Conservation (phyloP, 345 rosid genomes). For the Hibiscus trionum region DNA sequence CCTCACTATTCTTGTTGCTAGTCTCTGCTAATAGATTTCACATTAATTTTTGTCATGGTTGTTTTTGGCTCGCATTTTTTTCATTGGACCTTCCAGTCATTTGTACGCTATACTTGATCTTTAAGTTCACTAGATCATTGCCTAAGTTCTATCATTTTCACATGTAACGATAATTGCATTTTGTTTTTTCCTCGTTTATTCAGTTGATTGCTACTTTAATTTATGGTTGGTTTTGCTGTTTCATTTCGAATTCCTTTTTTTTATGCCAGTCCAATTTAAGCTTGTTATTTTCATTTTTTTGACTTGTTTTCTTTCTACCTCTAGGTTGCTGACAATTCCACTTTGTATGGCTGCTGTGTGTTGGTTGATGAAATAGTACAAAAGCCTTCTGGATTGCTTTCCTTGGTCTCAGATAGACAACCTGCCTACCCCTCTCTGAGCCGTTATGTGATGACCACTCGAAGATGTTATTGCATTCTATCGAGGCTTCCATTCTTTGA, state of each 20-base stretch:
- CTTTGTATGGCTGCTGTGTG: conserved; percentile 86
- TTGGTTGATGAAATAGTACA: conserved; percentile 85
- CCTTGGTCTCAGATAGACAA: conserved; percentile 60
- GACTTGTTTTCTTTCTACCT: background rate
- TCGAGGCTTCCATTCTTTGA: conserved; percentile 92
- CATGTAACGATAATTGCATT: background rate
- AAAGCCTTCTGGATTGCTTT: conserved; percentile 86
- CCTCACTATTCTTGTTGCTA: background rate
- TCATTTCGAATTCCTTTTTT: background rate
- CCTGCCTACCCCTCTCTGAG: conserved; percentile 51
- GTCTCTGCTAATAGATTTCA: background rate
- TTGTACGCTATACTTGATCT: background rate
- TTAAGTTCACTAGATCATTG: background rate
- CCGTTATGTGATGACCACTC: conserved; percentile 69
- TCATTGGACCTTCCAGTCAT: background rate
- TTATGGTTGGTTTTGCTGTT: background rate
- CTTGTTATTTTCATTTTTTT: background rate
- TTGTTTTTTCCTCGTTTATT: background rate
- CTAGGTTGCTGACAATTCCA: conserved; percentile 88
- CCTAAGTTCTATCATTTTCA: background rate
- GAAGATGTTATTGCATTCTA: conserved; percentile 93
- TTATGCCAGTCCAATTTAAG: background rate
- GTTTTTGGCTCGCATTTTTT: background rate
- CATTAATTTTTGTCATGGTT: background rate
- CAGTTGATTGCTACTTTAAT: background rate